Conservation (phyloP, 805 yeast species). For the Yamadazyma sp. region DNA sequence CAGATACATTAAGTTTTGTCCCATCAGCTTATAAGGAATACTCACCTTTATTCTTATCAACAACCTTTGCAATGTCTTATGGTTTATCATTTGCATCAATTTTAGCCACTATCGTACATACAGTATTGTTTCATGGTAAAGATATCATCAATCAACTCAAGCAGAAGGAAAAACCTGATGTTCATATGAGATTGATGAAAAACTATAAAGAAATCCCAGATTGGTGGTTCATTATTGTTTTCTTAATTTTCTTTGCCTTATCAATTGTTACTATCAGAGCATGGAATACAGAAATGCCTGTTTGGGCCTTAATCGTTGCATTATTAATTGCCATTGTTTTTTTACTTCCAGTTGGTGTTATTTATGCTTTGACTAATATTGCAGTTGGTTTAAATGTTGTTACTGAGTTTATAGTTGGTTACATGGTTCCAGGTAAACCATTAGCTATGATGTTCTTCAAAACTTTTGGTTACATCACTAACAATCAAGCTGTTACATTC, state of each 20-base stretch:
- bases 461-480: conserved; percentile 47
- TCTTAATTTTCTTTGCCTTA: conserved; percentile 22
- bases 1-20: conserved; percentile 35
- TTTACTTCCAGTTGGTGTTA: conserved; percentile 39
- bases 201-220: conserved; percentile 38
- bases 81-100: conserved; percentile 60
- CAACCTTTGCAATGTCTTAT: conserved; percentile 57
- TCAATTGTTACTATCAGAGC: conserved; percentile 36
- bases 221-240: conserved; percentile 35
- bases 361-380: conserved; percentile 28
- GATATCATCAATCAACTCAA: conserved; percentile 40
- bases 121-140: conserved; percentile 53
- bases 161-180: conserved; percentile 20
- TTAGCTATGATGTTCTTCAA: conserved; percentile 47
- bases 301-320: conserved; percentile 39
- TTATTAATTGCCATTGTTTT: conserved; percentile 36
- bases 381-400: conserved; percentile 34
- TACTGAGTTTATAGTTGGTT: conserved; percentile 41
- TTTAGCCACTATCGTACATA: conserved; percentile 57
- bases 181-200: conserved; percentile 55
- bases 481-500: conserved; percentile 45
- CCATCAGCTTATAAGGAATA: conserved; percentile 49
- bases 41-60: conserved; percentile 62
- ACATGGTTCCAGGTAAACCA: conserved; percentile 48
- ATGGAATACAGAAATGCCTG: conserved; percentile 43